A percentile compares a stretch with the other conserved stretches of the same genome.
Conservation (phyloP, 2,329 filamentous ascomycete genomes). For the Volutella citrinella region DNA sequence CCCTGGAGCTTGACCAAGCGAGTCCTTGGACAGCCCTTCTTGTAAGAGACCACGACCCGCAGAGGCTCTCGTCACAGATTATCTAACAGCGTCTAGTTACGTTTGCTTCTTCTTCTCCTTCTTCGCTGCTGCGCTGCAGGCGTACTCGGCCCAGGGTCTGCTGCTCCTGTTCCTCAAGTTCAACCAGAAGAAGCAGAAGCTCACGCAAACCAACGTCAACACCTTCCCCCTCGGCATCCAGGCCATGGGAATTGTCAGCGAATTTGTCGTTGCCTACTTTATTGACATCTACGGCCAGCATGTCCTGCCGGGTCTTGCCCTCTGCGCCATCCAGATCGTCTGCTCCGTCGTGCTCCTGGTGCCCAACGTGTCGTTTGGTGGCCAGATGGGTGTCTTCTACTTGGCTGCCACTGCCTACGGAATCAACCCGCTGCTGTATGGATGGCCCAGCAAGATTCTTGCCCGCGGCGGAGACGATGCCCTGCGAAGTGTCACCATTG, state of each 20-base stretch:
- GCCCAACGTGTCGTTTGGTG: slow-evolving; percentile 15
- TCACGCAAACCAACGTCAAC: slow-evolving; percentile 23
- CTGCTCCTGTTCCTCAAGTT: slow-evolving; percentile 24
- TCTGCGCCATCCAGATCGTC: slow-evolving; percentile 14
- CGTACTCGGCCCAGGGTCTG: slow-evolving; percentile 21
- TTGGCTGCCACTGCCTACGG: slow-evolving; percentile 22
- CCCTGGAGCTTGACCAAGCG: slow-evolving; percentile 28
- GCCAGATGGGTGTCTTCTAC: slow-evolving; percentile 16
- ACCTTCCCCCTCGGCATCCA: slow-evolving; percentile 23
- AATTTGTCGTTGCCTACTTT: slow-evolving; percentile 14
- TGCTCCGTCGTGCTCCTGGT: slow-evolving; percentile 18
- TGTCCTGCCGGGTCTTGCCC: slow-evolving; percentile 7
- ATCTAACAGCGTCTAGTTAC: slow-evolving; percentile 6
- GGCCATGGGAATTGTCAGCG: slow-evolving; percentile 21
- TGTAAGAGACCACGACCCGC: too few relatives aligned
- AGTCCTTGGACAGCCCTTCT: slow-evolving; percentile 22
- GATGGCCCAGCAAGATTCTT: slow-evolving; percentile 24
- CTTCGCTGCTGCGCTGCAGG: slow-evolving; percentile 15
- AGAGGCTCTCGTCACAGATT: too few relatives aligned
- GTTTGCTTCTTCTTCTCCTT: slow-evolving; percentile 29
- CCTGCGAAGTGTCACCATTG: slow-evolving; percentile 35
- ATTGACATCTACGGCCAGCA: slow-evolving; percentile 17
- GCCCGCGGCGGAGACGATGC: slow-evolving; percentile 34
- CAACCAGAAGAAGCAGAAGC: slow-evolving; percentile 14
- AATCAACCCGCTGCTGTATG: slow-evolving; percentile 21